Evolutionary conservation across 108 stramenopile genomes (phyloP), one percentile per base, ranked within the genome.

Genomic region (Mediolabrus comicus): DNA sequence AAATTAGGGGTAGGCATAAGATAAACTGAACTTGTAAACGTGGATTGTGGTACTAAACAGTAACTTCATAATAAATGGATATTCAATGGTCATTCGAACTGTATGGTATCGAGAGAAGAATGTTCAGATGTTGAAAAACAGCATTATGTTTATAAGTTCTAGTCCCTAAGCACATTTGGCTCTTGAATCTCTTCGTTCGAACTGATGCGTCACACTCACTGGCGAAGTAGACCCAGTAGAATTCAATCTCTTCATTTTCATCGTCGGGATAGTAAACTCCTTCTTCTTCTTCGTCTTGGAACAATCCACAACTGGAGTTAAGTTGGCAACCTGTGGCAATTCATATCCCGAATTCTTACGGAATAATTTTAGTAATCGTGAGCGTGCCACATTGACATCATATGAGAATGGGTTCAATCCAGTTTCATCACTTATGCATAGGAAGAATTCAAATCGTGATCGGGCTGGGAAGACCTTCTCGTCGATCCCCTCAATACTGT

Each of bases 401-500:
- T 30, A 27, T 10, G 59, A 57, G 17, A 67, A 67, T 27, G 67
- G 56, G 28, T 59, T 43, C 46, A 59, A 36, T 11, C 68, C 68
- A 34, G 46, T 51, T 9, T 57, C 25, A 25, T 59, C 33, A 36
- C 31, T 69, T 29, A 53, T 30, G 16, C 25, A 6, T 16, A 63
- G 39, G 7, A 72, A 26, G 34, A 53, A 72, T 49, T 56, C 62
- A 28, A 13, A 46, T 13, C 62, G 54, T n/a, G 8, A 31, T 9
- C 46, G 28, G 12, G 41, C 62, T 14, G 71, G 16, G 22, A 72
- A 56, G 13, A 49, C 5, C 27, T 43, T 26, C 24, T 71, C 46
- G 17, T 61, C 58, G n/a, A 71, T 73, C 12, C 72, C 66, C 33
- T 74, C 76, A 2, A 66, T 46, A 19, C 68, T 65, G 73, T 83